Base-by-base conservation (phyloP, 305 asterid species). In the Fraxinus nigra region DNA sequence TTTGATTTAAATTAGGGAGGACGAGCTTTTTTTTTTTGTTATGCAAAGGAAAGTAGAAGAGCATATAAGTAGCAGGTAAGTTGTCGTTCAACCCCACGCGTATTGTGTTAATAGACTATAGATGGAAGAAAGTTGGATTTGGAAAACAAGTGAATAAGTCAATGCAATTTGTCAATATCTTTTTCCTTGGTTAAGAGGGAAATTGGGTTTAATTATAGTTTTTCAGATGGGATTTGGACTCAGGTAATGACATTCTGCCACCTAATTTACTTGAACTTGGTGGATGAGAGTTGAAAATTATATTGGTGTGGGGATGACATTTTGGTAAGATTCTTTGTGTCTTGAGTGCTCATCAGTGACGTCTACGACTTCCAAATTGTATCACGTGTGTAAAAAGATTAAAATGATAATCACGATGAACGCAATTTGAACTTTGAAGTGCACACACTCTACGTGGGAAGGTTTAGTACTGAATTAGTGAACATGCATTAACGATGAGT, bases 51-150 rank as follows among this genome's bases (percentile, higher is more conserved):
- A 22, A 54, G 75, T 7, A 28, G 70, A 63, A 72, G 59, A 73
- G 59, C 73, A 20, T 56, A 11, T 26, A 78, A 24, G 61, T 38
- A 40, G 74, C 72, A 63, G 72, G 34, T 67, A 28, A 22, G 5
- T 63, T 22, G 9, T 61, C 0, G 14, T 61, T 61, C 30, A 61
- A 61, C 33, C 10, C 72, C 30, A 7, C 70, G 33, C 9, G 6
- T 2, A 67, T 67, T 11, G 7, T 10, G 37, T 67, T 9, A 67
- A 67, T 24, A 10, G 37, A 59, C 16, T 67, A 26, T 74, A 33
- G 26, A 34, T 77, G 67, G 61, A 30, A 72, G 80, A 73, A 43
- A 35, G 73, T 32, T 63, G 54, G 78, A 46, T 46, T 46, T 46
- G 56, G 18, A 35, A 30, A 73, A 73, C 69, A 38, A 79, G 10